Evolutionary conservation across 2,329 filamentous ascomycete species (phyloP).

Genomic region (Xylaria sp.): DNA sequence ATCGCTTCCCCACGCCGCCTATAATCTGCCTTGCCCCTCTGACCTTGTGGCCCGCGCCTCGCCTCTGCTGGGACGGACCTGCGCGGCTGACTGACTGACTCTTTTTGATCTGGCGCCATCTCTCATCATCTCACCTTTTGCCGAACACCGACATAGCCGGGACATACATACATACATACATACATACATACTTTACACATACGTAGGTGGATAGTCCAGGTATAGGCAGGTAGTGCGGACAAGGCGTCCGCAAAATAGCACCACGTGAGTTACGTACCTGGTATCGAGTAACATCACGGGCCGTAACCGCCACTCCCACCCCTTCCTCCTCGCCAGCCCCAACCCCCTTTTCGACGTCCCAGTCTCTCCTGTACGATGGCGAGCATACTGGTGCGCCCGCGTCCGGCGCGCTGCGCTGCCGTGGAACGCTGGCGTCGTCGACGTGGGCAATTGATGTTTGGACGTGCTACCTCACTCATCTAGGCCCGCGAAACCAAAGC

Average conservation of each 20-base stretch:
- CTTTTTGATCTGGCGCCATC: too few relatives aligned
- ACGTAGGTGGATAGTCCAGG: not conserved
- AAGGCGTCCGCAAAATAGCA: too few relatives aligned
- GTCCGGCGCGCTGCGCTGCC: slow-evolving; percentile 7
- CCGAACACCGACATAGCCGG: slow-evolving; percentile 16
- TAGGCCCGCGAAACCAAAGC: not conserved
- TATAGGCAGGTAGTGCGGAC: not conserved
- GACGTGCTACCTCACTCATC: not conserved
- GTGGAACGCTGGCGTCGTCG: slow-evolving; percentile 16
- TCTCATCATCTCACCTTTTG: too few relatives aligned
- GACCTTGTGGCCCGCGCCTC: too few relatives aligned
- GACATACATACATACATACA: not conserved
- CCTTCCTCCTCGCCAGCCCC: not conserved
- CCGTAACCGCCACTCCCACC: not conserved
- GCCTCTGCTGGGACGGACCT: too few relatives aligned
- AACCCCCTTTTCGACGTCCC: not conserved
- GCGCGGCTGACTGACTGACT: too few relatives aligned
- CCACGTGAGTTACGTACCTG: not conserved
- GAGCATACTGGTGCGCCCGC: not conserved
- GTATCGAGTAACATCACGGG: not conserved
- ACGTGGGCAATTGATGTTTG: slow-evolving; percentile 3
- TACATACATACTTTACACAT: not conserved
- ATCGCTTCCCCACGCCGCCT: too few relatives aligned
- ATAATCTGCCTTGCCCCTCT: too few relatives aligned
- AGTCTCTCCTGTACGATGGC: not conserved